Evolutionary conservation across 2,329 filamentous ascomycete genomes (phyloP), one percentile per base, ranked within the genome.

Genomic region (Nemania serpens): DNA sequence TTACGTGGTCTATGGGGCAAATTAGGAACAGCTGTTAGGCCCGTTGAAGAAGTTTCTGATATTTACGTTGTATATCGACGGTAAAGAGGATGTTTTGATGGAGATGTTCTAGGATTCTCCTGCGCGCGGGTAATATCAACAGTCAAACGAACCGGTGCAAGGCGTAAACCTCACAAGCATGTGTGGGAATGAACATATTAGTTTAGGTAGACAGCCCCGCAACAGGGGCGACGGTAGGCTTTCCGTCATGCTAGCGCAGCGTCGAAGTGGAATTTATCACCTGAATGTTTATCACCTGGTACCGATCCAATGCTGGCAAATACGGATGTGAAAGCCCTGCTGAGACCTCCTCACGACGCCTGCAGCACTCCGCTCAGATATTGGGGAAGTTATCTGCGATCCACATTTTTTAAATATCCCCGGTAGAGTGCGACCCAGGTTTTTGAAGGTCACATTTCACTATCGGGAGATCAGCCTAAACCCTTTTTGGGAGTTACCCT

Each of bases 131-230:
- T n/a, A n/a, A n/a, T 29, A 3, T 29, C 25, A 29, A 7, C 7
- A 29, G 25, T 29, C 25, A 29, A 29, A 29, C 25, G 25, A 46
- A 29, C 11, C 45, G 48, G 42, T 25, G 34, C 46, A 50, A 47
- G 12, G 1, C 15, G 41, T 29, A 56, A 49, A 33, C n/a, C 36
- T 22, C 47, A 25, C 34, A 41, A 33, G 7, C 18, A 37, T 53
- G 34, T 11, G 52, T 42, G 33, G 37, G 41, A 42, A n/a, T n/a
- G n/a, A 17, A n/a, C 39, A n/a, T 17, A 53, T n/a, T n/a, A n/a
- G n/a, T n/a, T n/a, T n/a, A n/a, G n/a, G n/a, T 43, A 45, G 42
- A 7, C 36, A n/a, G 29, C 58, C 53, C 58, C 58, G 49, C 59
- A 52, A 13, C 48, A n/a, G 51, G 49, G 42, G 29, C 54, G 54